Conservation (phyloP, 352 stramenopile species). For the Phytophthora pluvialis region DNA sequence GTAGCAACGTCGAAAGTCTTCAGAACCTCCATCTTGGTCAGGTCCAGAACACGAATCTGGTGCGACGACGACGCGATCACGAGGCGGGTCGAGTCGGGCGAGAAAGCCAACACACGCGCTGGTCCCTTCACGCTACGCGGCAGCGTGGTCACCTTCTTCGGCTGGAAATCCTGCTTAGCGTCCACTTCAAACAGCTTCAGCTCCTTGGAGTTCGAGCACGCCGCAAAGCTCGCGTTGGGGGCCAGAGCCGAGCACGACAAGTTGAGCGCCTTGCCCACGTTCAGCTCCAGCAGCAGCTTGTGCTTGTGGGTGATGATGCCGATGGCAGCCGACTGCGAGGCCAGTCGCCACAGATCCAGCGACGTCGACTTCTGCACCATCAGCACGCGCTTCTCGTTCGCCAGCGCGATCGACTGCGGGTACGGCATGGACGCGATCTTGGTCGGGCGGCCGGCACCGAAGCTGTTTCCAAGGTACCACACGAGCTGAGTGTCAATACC, state of each 20-base stretch:
- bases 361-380: slow-evolving; percentile 77
- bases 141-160: slow-evolving; percentile 62
- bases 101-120: slow-evolving; percentile 76
- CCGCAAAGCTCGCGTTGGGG: slow-evolving; percentile 85
- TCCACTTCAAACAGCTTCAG: slow-evolving; percentile 91
- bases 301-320: slow-evolving; percentile 53
- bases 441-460: slow-evolving; percentile 82
- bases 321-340: slow-evolving; percentile 31
- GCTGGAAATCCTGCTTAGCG: slow-evolving; percentile 45
- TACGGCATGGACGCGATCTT: slow-evolving; percentile 92
- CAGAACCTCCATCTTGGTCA: slow-evolving; percentile 74
- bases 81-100: slow-evolving; percentile 77
- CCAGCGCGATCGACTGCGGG: slow-evolving; percentile 67
- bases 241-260: slow-evolving; percentile 86
- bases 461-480: slow-evolving; percentile 87
- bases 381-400: slow-evolving; percentile 71
- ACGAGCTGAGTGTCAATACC: slow-evolving; percentile 95
- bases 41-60: slow-evolving; percentile 73
- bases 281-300: slow-evolving; percentile 82
- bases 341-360: slow-evolving; percentile 80
- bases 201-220: slow-evolving; percentile 83
- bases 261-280: slow-evolving; percentile 81
- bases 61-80: slow-evolving; percentile 72
- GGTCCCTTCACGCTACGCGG: slow-evolving; percentile 45
- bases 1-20: slow-evolving; percentile 72